These are phyloP conservation scores for Eragrostis tef DNA, from an alignment of 202 grass and related monocot genomes.

Conservation along the genomic window DNA sequence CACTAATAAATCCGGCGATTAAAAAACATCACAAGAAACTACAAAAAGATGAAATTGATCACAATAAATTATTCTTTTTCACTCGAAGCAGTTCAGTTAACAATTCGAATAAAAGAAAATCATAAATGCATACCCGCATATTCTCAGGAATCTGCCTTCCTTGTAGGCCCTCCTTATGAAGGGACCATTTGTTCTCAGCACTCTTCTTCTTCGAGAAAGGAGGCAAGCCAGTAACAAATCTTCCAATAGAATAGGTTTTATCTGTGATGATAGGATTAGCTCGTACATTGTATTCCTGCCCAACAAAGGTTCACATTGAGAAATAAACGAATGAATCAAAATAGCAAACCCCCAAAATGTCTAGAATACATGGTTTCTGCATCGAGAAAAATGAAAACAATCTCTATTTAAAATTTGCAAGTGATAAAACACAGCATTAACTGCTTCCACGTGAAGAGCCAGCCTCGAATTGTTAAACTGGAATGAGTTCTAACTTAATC, in stretches of 20 bases:
- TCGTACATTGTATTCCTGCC: conserved; percentile 90
- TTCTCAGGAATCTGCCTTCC: conserved; percentile 77
- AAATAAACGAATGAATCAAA: conserved; percentile 43
- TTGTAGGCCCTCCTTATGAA: conserved; percentile 92
- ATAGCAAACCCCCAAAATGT: conserved; percentile 16
- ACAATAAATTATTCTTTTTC: conserved; percentile 7
- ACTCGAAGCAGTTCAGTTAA: background rate
- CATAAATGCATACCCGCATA: conserved; percentile 59
- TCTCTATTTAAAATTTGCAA: conserved; percentile 3
- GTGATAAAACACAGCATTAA: conserved; percentile 8
- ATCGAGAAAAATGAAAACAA: conserved; percentile 17
- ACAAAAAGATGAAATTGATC: conserved; percentile 4
- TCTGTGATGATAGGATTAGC: conserved; percentile 62
- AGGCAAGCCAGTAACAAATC: conserved; percentile 88
- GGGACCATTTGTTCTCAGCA: conserved; percentile 89
- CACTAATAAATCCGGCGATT: conserved; percentile 1
- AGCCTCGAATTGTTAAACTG: conserved; percentile 18
- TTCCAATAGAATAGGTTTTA: conserved; percentile 81
- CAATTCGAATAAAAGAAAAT: conserved; percentile 10
- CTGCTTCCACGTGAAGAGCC: conserved; percentile 21
- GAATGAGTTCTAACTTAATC: conserved; percentile 17
- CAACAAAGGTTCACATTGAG: conserved; percentile 13
- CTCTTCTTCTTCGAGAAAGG: conserved; percentile 92
- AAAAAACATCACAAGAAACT: conserved; percentile 2
- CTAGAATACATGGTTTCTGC: conserved; percentile 14